These are phyloP conservation scores for Aspergillus avenaceus DNA, from an alignment of 495 filamentous ascomycete species.

Conservation along the genomic window DNA sequence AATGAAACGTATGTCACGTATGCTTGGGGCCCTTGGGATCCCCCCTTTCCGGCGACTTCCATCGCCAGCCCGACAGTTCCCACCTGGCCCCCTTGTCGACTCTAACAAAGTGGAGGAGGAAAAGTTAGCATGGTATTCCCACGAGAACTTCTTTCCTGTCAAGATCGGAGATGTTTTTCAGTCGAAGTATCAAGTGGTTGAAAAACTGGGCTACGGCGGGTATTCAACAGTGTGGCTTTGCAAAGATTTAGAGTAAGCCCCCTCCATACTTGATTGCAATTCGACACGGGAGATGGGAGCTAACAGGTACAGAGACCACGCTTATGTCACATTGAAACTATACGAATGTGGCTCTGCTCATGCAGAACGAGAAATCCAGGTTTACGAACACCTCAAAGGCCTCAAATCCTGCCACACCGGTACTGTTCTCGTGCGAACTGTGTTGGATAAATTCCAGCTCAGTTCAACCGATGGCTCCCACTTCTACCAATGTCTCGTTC, in stretches of 20 bases:
- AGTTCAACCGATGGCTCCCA: constrained; percentile 8
- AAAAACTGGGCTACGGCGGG: constrained; percentile 51
- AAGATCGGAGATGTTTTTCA: constrained; percentile 45
- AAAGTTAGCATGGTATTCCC: constrained; percentile 24
- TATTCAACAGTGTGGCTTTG: constrained; percentile 51
- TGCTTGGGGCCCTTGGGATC: too few species aligned
- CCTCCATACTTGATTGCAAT: background rate
- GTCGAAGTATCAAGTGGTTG: constrained; percentile 47
- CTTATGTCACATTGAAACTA: constrained; percentile 18
- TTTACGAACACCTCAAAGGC: constrained; percentile 13
- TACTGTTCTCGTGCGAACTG: constrained; percentile 11
- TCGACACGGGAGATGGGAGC: too few species aligned
- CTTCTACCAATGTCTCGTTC: constrained; percentile 26
- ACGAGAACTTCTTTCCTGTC: constrained; percentile 45
- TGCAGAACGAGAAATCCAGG: constrained; percentile 10
- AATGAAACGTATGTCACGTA: too few species aligned
- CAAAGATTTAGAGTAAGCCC: constrained; percentile 40
- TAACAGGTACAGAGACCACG: constrained; percentile 10
- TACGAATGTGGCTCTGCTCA: constrained; percentile 12
- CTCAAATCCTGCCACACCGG: constrained; percentile 12
- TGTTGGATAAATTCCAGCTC: constrained; percentile 19
- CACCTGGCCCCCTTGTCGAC: constrained; percentile 6
- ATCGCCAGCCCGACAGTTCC: constrained; percentile 4
- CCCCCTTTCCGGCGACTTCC: background rate
- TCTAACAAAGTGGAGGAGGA: constrained; percentile 20